A percentile compares a stretch with the other conserved stretches of the same genome.
Evolutionary conservation across 306 rosid genomes (phyloP).

Genomic region (Castanea mollissima): DNA sequence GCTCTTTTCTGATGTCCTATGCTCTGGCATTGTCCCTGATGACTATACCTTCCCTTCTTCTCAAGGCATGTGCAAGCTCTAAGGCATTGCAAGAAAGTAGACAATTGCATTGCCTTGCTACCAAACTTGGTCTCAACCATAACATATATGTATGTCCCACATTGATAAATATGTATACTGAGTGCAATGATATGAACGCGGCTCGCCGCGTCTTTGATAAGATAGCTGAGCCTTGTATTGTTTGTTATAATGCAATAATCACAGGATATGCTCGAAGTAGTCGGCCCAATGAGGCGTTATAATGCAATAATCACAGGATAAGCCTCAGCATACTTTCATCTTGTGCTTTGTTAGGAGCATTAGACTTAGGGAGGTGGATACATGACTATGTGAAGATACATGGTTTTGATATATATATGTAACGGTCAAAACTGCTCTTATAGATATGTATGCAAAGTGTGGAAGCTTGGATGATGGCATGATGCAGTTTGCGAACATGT

Average conservation of each 20-base stretch:
- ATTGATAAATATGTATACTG: conserved; percentile 2
- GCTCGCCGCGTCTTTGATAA: conserved; percentile 77
- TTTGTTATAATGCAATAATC: conserved; percentile 65
- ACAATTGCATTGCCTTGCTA: conserved; percentile 63
- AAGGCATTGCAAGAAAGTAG: conserved; percentile 46
- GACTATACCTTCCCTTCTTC: conserved; percentile 76
- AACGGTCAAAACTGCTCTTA: conserved; percentile 76
- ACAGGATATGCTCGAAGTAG: conserved; percentile 58
- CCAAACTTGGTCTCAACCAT: conserved; percentile 50
- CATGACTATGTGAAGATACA: conserved; percentile 79
- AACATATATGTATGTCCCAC: conserved; percentile 64
- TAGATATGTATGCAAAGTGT: conserved; percentile 83
- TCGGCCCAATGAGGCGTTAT: conserved; percentile 70
- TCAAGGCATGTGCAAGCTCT: conserved; percentile 60
- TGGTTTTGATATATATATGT: conserved; percentile 58
- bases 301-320: conserved; percentile 79
- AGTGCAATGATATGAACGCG: conserved; percentile 27
- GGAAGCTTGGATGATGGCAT: conserved; percentile 63
- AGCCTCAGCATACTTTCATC: conserved; percentile 68
- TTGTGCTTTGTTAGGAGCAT: conserved; percentile 64
- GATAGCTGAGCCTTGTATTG: conserved; percentile 62
- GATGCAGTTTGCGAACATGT: conserved; percentile 47
- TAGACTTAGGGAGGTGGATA: conserved; percentile 77
- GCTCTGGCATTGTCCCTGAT: conserved; percentile 55
- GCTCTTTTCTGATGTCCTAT: conserved; percentile 34